Percentiles rank a stretch among this genome's conserved stretches.
phyloP scores from a whole-genome alignment of 2,329 filamentous ascomycete species.

The Colletotrichum aenigma region DNA sequence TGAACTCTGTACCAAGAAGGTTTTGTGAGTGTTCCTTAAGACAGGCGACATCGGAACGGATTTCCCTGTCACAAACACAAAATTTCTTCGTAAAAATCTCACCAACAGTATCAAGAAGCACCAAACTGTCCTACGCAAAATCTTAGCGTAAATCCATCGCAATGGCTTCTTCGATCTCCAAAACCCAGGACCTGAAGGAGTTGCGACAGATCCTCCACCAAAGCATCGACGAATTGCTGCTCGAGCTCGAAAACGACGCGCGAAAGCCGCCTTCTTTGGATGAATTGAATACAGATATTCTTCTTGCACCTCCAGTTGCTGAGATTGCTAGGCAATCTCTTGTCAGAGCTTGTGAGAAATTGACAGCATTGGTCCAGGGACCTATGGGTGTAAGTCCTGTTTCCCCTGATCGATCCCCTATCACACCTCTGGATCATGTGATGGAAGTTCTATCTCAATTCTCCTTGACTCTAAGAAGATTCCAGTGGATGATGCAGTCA shows the following conservation, averaged over 20 bases:
- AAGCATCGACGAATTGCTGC: background rate
- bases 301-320: background rate
- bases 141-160: background rate
- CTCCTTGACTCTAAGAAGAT: background rate
- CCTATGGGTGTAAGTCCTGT: background rate
- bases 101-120: background rate
- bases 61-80: background rate
- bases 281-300: background rate
- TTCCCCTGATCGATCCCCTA: background rate
- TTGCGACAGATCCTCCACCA: background rate
- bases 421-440: background rate
- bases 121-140: background rate
- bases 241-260: background rate
- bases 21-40: background rate
- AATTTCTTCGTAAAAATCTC: background rate
- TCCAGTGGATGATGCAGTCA: background rate
- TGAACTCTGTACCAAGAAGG: background rate
- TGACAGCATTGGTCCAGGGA: background rate
- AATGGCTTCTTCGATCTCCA: background rate
- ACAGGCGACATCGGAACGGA: background rate
- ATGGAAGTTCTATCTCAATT: fast-evolving
- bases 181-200: background rate
- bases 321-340: background rate
- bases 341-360: background rate
- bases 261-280: background rate